Percentiles rank a stretch among this genome's conserved stretches.
Evolutionary conservation across 2,329 filamentous ascomycete genomes (phyloP).

Genomic region (Ophiostoma quercus): DNA sequence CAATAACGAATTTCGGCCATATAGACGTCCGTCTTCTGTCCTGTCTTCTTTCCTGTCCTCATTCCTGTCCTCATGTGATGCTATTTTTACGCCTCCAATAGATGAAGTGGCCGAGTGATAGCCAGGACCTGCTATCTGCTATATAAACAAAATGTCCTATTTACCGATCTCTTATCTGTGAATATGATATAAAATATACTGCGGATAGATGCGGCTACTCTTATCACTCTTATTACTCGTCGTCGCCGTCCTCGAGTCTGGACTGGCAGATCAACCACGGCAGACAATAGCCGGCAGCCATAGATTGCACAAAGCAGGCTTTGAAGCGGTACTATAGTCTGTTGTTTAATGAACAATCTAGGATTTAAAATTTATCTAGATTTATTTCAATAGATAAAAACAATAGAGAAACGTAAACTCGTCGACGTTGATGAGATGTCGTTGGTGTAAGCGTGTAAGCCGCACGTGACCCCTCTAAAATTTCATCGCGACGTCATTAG

Average conservation of each 20-base stretch:
- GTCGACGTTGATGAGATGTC: neutral
- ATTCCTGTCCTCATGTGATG: neutral
- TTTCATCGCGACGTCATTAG: slow-evolving; percentile 11
- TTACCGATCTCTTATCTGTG: neutral
- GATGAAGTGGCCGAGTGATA: neutral
- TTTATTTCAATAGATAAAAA: neutral
- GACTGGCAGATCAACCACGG: neutral
- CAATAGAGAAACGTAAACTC: neutral
- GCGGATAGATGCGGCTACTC: neutral
- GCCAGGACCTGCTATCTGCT: neutral
- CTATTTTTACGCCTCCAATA: neutral
- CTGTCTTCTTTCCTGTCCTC: neutral
- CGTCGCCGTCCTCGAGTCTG: neutral
- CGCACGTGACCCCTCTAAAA: slow-evolving; percentile 10
- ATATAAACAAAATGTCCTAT: neutral
- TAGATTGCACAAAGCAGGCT: neutral
- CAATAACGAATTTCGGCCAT: neutral
- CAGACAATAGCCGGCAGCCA: neutral
- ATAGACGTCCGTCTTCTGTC: too few species aligned
- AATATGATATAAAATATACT: neutral
- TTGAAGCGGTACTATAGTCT: neutral
- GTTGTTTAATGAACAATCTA: too few species aligned
- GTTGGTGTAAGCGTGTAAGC: neutral
- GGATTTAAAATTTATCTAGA: too few species aligned
- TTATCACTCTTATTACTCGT: neutral